These are phyloP conservation scores for Dactylellina parvicollis DNA, from an alignment of 2,329 filamentous ascomycete genomes.

Conservation along the genomic window DNA sequence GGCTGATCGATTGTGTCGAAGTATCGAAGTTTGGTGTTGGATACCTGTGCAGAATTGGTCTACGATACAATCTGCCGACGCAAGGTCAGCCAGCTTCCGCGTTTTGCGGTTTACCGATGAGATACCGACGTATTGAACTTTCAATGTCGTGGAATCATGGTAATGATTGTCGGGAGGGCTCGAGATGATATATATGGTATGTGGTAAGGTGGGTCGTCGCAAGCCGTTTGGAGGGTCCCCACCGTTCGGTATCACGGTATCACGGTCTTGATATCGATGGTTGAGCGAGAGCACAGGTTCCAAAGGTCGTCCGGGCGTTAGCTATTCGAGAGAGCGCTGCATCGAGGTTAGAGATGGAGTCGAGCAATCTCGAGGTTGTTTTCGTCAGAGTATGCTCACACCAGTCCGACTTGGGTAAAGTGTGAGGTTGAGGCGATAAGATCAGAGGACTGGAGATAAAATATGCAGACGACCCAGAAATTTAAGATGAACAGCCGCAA, in stretches of 20 bases:
- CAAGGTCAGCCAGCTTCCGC: conserved; percentile 40
- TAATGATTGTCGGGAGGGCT: no score
- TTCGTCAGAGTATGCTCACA: conserved; percentile 9
- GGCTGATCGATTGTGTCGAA: not conserved
- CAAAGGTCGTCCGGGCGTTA: conserved; percentile 3
- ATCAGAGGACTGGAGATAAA: conserved; percentile 6
- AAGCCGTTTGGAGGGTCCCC: not conserved
- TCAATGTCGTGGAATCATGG: conserved; percentile 9
- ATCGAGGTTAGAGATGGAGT: conserved; percentile 4
- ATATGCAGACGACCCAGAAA: not conserved
- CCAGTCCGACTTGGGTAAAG: conserved; percentile 44
- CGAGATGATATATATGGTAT: no score
- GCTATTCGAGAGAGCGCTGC: conserved; percentile 11
- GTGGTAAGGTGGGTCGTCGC: no score
- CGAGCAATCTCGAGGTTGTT: conserved; percentile 4
- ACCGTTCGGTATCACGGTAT: not conserved
- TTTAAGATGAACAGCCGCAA: not conserved
- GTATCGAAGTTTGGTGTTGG: not conserved
- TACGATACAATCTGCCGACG: conserved; percentile 45
- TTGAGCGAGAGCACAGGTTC: conserved; percentile 31
- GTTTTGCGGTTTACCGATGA: conserved; percentile 9
- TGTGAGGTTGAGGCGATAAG: conserved; percentile 34
- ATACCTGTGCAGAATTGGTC: conserved; percentile 1
- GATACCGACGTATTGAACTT: conserved; percentile 30
- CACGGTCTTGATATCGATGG: not conserved